Evolutionary conservation across 345 rosid species (phyloP).

Genomic region (Cardamine chenopodiifolia): DNA sequence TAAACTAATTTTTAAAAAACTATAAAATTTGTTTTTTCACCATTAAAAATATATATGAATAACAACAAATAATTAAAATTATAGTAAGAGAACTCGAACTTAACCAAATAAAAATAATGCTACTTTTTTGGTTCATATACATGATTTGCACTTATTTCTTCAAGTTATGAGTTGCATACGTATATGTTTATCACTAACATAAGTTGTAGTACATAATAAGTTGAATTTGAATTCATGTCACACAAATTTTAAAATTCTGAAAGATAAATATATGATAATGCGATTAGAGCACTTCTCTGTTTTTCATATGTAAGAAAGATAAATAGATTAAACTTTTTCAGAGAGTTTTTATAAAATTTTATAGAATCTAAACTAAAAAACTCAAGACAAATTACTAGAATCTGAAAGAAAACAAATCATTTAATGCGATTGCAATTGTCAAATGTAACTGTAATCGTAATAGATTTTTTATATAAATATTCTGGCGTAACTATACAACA

Average conservation of each 20-base stretch:
- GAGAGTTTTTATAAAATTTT: neutral
- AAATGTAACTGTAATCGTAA: neutral
- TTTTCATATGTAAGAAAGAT: neutral
- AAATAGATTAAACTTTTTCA: neutral
- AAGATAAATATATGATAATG: neutral
- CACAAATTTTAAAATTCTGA: neutral
- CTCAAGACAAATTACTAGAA: neutral
- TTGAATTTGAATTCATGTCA: neutral
- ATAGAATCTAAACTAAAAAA: neutral
- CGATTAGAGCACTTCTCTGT: neutral
- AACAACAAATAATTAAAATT: no score
- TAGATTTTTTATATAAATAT: neutral
- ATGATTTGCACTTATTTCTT: neutral
- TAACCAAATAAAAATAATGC: no score
- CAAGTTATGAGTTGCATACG: neutral
- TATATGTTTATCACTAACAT: slow-evolving; percentile 12
- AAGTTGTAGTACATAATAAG: neutral
- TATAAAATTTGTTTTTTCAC: neutral
- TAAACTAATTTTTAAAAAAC: neutral
- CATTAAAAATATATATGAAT: no score
- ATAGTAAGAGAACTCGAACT: neutral
- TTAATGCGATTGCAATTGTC: neutral
- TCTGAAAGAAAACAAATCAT: neutral
- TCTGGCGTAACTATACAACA: neutral
- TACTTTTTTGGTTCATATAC: no score